These are phyloP conservation scores for Typha latifolia DNA, from an alignment of 176 grass and related monocot species.

Conservation along the genomic window DNA sequence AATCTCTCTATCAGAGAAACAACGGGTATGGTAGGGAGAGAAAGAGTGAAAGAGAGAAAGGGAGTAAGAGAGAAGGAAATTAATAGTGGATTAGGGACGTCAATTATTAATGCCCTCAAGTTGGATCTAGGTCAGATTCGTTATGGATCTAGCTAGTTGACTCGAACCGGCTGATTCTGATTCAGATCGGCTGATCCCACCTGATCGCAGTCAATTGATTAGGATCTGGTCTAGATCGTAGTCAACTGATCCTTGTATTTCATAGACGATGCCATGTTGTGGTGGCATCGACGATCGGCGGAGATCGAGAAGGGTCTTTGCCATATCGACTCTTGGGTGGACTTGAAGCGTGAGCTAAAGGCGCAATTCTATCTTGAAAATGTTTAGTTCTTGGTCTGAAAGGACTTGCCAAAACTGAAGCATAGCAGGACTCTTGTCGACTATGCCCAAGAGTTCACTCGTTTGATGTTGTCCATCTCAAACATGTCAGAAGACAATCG, in stretches of 20 bases:
- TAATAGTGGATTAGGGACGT: too few relatives aligned
- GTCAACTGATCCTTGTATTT: not conserved
- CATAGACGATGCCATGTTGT: not conserved
- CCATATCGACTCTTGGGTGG: not conserved
- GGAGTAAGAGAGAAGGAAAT: too few relatives aligned
- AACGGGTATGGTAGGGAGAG: too few relatives aligned
- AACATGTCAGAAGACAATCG: not conserved
- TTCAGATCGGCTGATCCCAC: too few relatives aligned
- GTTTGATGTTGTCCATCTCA: not conserved
- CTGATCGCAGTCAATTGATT: too few relatives aligned
- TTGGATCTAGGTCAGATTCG: too few relatives aligned
- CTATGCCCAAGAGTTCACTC: not conserved
- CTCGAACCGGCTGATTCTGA: too few relatives aligned
- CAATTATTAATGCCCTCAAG: too few relatives aligned
- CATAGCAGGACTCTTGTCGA: not conserved
- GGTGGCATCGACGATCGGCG: not conserved
- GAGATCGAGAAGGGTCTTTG: not conserved
- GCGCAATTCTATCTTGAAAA: not conserved
- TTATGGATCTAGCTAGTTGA: too few relatives aligned
- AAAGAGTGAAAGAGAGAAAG: too few relatives aligned
- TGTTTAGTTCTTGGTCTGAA: not conserved
- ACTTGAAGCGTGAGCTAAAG: not conserved
- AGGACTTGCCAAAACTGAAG: not conserved
- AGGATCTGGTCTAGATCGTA: too few relatives aligned
- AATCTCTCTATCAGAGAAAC: too few relatives aligned